A percentile compares a stretch with the other conserved stretches of the same genome.
Conservation (phyloP, 768 basidiomycete species). For the Boletus subcaerulescens region DNA sequence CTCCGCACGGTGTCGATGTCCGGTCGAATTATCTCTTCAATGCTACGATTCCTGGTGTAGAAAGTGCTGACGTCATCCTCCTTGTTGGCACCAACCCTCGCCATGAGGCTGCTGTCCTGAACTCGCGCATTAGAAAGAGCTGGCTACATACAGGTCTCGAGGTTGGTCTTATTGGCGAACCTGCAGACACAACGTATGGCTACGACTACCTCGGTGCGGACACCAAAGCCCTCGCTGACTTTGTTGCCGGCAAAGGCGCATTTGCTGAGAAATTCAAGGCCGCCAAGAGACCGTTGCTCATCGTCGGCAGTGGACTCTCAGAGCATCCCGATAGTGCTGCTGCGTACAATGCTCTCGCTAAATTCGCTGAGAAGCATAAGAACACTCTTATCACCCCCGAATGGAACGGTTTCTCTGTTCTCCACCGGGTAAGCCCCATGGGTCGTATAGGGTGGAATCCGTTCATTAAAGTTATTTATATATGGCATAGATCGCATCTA, state of each 20-base stretch:
- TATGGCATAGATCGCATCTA: slow-evolving; percentile 73
- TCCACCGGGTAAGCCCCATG: slow-evolving; percentile 71
- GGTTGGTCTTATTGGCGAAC: slow-evolving; percentile 86
- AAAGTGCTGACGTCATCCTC: slow-evolving; percentile 88
- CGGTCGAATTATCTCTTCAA: slow-evolving; percentile 98
- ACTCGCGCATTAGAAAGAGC: slow-evolving; percentile 93
- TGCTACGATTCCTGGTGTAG: slow-evolving; percentile 84
- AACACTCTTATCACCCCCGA: slow-evolving; percentile 73
- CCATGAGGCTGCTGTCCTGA: slow-evolving; percentile 95
- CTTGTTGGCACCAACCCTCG: slow-evolving; percentile 96
- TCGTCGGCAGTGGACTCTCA: slow-evolving; percentile 82
- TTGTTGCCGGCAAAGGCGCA: slow-evolving; percentile 70
- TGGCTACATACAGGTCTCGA: slow-evolving; percentile 88
- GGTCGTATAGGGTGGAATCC: not conserved
- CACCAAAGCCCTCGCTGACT: slow-evolving; percentile 70
- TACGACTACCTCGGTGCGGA: slow-evolving; percentile 87
- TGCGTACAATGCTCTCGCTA: slow-evolving; percentile 72
- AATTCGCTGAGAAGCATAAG: slow-evolving; percentile 79
- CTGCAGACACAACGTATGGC: slow-evolving; percentile 87
- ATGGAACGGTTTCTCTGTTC: slow-evolving; percentile 93
- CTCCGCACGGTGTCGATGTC: slow-evolving; percentile 81
- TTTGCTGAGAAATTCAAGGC: slow-evolving; percentile 86
- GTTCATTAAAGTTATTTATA: not conserved
- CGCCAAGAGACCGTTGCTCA: slow-evolving; percentile 89
- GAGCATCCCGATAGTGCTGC: slow-evolving; percentile 85